phyloP scores from a whole-genome alignment of 306 rosid species.

The apple (Malus domestica) region DNA sequence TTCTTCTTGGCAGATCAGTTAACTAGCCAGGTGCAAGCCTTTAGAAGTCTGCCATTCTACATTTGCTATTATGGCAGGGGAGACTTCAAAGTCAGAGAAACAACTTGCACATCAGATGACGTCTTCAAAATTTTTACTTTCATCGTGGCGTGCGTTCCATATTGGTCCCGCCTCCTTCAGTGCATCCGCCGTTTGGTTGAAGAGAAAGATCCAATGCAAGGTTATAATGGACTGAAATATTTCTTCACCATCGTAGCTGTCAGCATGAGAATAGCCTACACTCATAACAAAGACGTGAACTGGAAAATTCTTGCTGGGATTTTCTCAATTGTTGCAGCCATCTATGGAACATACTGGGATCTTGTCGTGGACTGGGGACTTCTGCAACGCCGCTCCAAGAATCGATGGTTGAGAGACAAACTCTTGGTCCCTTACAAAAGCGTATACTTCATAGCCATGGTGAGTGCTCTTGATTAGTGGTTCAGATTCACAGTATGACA shows the following conservation, averaged over 20 bases:
- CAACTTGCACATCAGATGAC: slow-evolving; percentile 20
- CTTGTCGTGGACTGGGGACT: slow-evolving; percentile 71
- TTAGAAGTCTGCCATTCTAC: slow-evolving; percentile 61
- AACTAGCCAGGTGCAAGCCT: slow-evolving; percentile 73
- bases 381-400: slow-evolving; percentile 43
- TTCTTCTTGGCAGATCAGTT: slow-evolving; percentile 73
- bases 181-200: slow-evolving; percentile 49
- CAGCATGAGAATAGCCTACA: slow-evolving; percentile 44
- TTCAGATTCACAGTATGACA: too few relatives aligned
- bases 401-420: slow-evolving; percentile 66
- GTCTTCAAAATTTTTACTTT: slow-evolving; percentile 41
- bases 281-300: slow-evolving; percentile 13
- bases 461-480: not conserved
- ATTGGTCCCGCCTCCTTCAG: slow-evolving; percentile 62
- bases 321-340: slow-evolving; percentile 44
- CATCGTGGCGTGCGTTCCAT: slow-evolving; percentile 51
- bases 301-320: slow-evolving; percentile 40
- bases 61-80: slow-evolving; percentile 69
- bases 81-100: slow-evolving; percentile 39
- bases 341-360: slow-evolving; percentile 58
- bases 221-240: slow-evolving; percentile 48
- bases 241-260: slow-evolving; percentile 58
- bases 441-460: slow-evolving; percentile 58
- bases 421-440: slow-evolving; percentile 40
- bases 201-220: slow-evolving; percentile 62